These are phyloP conservation scores for Nymphaea colorata DNA, from an alignment of 164 flowering plant species.

Conservation along the genomic window DNA sequence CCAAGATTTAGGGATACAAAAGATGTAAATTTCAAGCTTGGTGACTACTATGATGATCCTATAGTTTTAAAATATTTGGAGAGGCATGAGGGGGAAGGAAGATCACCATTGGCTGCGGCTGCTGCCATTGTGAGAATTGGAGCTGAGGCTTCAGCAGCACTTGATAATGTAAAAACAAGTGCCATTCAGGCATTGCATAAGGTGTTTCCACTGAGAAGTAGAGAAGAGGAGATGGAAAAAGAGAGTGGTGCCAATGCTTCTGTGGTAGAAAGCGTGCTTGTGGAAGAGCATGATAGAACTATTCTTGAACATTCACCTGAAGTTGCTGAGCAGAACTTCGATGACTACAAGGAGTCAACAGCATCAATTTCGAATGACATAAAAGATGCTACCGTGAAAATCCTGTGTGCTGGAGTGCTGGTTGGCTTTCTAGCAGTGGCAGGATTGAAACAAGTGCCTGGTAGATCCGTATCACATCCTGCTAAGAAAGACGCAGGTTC, in stretches of 20 bases:
- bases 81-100: slow-evolving; percentile 61
- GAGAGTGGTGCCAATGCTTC: slow-evolving; percentile 14
- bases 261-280: slow-evolving; percentile 18
- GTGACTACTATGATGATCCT: slow-evolving; percentile 95
- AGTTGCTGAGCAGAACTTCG: slow-evolving; percentile 18
- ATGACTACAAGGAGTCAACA: slow-evolving; percentile 11
- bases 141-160: slow-evolving; percentile 82
- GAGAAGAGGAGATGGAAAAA: slow-evolving; percentile 27
- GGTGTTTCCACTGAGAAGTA: slow-evolving; percentile 55
- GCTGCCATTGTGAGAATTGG: slow-evolving; percentile 93
- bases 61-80: slow-evolving; percentile 75
- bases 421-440: slow-evolving; percentile 54
- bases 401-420: slow-evolving; percentile 63
- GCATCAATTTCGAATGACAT: slow-evolving; percentile 43
- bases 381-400: slow-evolving; percentile 72
- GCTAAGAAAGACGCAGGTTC: slow-evolving; percentile 32
- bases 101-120: slow-evolving; percentile 96
- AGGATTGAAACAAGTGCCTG: slow-evolving; percentile 49
- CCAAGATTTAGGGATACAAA: slow-evolving; percentile 84
- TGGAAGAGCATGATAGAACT: slow-evolving; percentile 13
- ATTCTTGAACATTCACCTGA: slow-evolving; percentile 19
- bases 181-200: slow-evolving; percentile 75
- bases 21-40: slow-evolving; percentile 58
- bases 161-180: slow-evolving; percentile 69
- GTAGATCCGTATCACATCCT: slow-evolving; percentile 19